phyloP scores from a whole-genome alignment of 805 yeast species.

The Blastobotrys parvus region DNA sequence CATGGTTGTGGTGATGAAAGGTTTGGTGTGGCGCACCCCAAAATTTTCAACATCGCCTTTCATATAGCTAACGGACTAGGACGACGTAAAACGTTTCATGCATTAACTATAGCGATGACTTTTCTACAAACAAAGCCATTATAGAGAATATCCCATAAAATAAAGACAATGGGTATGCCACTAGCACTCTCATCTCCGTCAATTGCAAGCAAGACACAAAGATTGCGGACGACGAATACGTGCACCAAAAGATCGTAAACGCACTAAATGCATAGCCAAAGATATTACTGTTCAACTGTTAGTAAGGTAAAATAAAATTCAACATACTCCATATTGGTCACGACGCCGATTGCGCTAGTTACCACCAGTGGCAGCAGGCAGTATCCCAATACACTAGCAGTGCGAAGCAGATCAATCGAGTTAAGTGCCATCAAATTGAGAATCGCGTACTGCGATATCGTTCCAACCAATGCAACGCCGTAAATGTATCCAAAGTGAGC shows the following conservation, averaged over 20 bases:
- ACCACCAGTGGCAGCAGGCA: constrained; percentile 84
- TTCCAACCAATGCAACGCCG: constrained; percentile 91
- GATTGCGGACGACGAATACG: constrained; percentile 87
- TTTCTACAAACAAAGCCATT: constrained; percentile 78
- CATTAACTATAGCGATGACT: constrained; percentile 9
- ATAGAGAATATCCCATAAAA: constrained; percentile 91
- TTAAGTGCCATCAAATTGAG: constrained; percentile 74
- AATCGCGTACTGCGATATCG: constrained; percentile 71
- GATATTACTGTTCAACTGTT: too few relatives aligned
- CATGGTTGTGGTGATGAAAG: too few relatives aligned
- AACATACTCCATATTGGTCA: constrained; percentile 61
- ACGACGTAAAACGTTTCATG: too few relatives aligned
- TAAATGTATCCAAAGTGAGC: constrained; percentile 95
- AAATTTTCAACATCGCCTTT: too few relatives aligned
- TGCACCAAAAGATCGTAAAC: constrained; percentile 78
- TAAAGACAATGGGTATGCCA: constrained; percentile 88
- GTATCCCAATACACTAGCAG: constrained; percentile 90
- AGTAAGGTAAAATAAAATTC: too few relatives aligned
- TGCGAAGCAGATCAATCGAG: constrained; percentile 44
- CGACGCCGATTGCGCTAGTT: constrained; percentile 62
- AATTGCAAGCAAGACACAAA: constrained; percentile 78
- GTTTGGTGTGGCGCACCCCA: too few relatives aligned
- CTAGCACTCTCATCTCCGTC: constrained; percentile 76
- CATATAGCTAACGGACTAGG: too few relatives aligned
- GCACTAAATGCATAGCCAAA: constrained; percentile 64